These are phyloP conservation scores for Hammondia hammondi DNA, from an alignment of 169 alveolate genomes.

Conservation along the genomic window DNA sequence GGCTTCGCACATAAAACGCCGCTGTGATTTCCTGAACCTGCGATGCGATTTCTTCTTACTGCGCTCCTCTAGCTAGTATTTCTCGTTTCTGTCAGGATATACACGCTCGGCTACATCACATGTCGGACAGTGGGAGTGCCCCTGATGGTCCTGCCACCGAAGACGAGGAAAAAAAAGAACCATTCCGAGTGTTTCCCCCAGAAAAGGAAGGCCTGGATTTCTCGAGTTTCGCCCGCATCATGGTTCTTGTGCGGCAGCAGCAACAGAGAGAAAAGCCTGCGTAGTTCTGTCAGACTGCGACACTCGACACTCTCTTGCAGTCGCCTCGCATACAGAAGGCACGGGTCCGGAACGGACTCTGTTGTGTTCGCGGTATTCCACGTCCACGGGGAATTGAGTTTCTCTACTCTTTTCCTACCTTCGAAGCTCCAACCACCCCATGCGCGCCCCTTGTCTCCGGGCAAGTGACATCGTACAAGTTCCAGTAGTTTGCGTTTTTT, in stretches of 20 bases:
- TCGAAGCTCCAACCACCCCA: no score
- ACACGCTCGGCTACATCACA: neutral
- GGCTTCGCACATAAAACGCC: no score
- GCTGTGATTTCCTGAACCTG: no score
- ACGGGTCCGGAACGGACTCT: neutral
- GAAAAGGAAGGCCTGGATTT: conserved; percentile 32
- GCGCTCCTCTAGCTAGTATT: neutral
- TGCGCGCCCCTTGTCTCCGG: no score
- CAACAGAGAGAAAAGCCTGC: neutral
- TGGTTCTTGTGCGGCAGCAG: neutral
- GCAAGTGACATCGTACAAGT: no score
- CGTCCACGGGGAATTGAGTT: no score
- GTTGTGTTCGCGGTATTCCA: no score
- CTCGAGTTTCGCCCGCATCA: neutral
- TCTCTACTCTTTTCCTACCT: no score
- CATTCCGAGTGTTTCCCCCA: neutral
- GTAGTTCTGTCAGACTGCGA: no score
- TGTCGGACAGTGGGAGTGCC: neutral
- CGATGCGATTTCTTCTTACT: neutral
- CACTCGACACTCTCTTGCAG: no score
- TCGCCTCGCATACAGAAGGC: no score
- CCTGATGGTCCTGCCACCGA: neutral
- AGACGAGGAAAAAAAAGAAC: neutral
- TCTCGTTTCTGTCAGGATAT: neutral
- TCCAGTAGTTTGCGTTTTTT: no score